These are phyloP conservation scores for Penicillium coffeae DNA, from an alignment of 495 filamentous ascomycete species.

Conservation along the genomic window DNA sequence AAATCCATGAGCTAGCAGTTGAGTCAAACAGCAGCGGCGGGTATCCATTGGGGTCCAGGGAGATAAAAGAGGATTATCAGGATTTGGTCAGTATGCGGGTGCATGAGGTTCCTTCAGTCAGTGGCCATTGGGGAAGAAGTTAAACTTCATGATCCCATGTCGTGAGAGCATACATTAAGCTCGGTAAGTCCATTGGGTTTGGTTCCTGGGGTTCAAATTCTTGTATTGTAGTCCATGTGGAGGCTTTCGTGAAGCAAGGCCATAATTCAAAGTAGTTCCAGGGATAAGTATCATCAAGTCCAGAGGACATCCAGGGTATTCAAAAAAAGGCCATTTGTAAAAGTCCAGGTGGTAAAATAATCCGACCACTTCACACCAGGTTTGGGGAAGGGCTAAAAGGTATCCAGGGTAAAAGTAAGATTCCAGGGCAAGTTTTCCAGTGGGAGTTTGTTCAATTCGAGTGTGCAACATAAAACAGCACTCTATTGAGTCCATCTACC, in stretches of 20 bases:
- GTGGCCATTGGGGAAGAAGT: constrained; percentile 12
- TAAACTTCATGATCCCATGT: constrained; percentile 12
- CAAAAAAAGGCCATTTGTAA: background rate
- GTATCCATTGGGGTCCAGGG: background rate
- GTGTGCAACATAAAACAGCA: constrained; percentile 48
- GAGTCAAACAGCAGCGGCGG: constrained; percentile 5
- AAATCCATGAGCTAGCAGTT: constrained; percentile 12
- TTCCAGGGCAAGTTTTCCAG: constrained; percentile 20
- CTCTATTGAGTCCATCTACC: constrained; percentile 39
- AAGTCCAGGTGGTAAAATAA: constrained; percentile 17
- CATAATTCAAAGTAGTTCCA: constrained; percentile 13
- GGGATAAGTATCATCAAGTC: constrained; percentile 15
- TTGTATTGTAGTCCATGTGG: background rate
- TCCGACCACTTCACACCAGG: constrained; percentile 30
- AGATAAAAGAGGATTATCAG: constrained; percentile 3
- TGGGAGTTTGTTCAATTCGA: constrained; percentile 22
- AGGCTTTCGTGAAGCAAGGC: constrained; percentile 2
- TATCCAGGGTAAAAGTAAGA: constrained; percentile 1
- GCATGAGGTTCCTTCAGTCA: constrained; percentile 15
- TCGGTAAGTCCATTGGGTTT: constrained; percentile 1
- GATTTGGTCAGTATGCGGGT: constrained; percentile 1
- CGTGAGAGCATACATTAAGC: constrained; percentile 18
- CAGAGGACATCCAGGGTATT: background rate
- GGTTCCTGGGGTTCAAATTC: background rate
- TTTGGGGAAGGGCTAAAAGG: constrained; percentile 15